Percentiles rank a stretch among this genome's conserved stretches.
Conservation (phyloP, 169 alveolate genomes). For the Amoebophrya sp. region DNA sequence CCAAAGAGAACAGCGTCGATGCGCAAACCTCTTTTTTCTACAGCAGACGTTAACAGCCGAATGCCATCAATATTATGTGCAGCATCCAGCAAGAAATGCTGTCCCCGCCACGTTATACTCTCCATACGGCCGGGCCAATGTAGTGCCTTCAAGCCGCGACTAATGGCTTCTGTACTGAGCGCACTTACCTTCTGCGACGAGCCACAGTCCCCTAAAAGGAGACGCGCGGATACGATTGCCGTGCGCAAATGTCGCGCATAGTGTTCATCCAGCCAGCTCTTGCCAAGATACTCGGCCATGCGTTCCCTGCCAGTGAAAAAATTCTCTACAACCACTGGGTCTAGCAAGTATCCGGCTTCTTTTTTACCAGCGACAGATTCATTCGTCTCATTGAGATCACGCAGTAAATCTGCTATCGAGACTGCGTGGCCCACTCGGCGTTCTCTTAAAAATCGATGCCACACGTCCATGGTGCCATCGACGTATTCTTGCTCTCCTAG, state of each 20-base stretch:
- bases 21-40: background rate
- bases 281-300: background rate
- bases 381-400: background rate
- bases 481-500: background rate
- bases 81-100: background rate
- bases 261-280: background rate
- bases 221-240: background rate
- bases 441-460: background rate
- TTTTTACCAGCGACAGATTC: background rate
- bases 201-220: background rate
- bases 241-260: background rate
- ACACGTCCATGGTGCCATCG: background rate
- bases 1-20: background rate
- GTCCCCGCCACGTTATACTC: background rate
- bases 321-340: too few relatives aligned
- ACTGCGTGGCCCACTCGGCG: background rate
- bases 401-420: background rate
- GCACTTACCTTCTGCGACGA: too few relatives aligned
- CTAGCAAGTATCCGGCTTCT: too few relatives aligned
- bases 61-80: background rate
- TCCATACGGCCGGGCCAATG: conserved; percentile 14
- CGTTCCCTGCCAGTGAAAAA: too few relatives aligned
- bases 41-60: background rate
- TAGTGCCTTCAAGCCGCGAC: background rate
- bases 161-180: background rate